Conservation (phyloP, 148 eudicot species). For the Vaccinium macrocarpon region DNA sequence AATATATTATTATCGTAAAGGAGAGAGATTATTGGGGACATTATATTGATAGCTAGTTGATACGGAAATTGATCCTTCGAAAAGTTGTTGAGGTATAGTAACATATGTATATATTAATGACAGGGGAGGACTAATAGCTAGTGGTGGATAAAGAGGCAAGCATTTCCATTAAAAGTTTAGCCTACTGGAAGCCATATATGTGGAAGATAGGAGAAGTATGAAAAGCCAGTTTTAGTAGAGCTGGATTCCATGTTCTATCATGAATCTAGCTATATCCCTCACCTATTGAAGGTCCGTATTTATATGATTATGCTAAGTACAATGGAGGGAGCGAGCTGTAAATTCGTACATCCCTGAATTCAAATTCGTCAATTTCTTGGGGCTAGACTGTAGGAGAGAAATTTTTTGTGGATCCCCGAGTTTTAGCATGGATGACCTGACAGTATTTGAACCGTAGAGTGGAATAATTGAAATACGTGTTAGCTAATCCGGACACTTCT, state of each 20-base stretch:
- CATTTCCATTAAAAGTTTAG: not conserved
- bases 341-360: too few species aligned
- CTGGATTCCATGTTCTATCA: not conserved
- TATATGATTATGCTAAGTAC: not conserved
- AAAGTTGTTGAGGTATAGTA: not conserved
- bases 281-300: not conserved
- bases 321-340: not conserved
- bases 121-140: not conserved
- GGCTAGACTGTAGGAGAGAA: too few species aligned
- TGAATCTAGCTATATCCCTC: conserved; percentile 7
- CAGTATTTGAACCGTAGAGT: rapidly evolving
- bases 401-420: too few species aligned
- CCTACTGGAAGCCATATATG: not conserved
- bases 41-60: not conserved
- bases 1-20: too few species aligned
- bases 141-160: not conserved
- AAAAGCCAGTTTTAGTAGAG: not conserved
- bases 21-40: not conserved
- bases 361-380: too few species aligned
- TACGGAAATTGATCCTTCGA: not conserved
- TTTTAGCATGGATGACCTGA: too few species aligned
- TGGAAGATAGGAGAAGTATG: not conserved
- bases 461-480: too few species aligned
- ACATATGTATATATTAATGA: too few species aligned
- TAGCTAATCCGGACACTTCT: too few species aligned